Evolutionary conservation across 768 basidiomycete species (phyloP).

Genomic region (Filobasidium wieringae): DNA sequence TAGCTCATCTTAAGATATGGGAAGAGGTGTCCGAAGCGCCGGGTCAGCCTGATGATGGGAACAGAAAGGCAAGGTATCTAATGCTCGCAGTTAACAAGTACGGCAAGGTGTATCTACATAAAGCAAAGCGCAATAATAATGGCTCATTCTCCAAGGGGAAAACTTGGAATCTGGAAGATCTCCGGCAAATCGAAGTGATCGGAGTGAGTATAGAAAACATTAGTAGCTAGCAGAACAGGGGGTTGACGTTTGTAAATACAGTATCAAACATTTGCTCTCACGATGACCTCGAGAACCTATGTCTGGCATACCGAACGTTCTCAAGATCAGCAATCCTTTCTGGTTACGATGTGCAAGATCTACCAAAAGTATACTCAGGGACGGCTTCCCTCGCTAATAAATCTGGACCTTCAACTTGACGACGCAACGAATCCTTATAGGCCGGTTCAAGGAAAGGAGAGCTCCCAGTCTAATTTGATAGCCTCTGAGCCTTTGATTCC

Average conservation of each 20-base stretch:
- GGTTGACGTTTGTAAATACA: constrained; percentile 2
- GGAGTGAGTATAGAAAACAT: constrained; percentile 44
- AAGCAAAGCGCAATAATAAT: constrained; percentile 91
- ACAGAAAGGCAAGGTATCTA: constrained; percentile 77
- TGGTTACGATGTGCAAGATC: constrained; percentile 52
- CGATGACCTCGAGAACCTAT: constrained; percentile 70
- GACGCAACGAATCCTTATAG: not conserved
- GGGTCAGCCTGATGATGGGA: constrained; percentile 27
- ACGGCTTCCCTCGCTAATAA: constrained; percentile 25
- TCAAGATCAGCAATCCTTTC: constrained; percentile 60
- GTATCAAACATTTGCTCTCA: constrained; percentile 54
- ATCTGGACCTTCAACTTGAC: not conserved
- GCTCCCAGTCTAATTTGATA: no score
- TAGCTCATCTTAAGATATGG: constrained; percentile 84
- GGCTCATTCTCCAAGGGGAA: constrained; percentile 93
- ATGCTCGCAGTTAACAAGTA: constrained; percentile 52
- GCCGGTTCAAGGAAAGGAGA: no score
- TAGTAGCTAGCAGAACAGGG: not conserved
- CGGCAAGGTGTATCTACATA: constrained; percentile 55
- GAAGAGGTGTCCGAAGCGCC: constrained; percentile 65
- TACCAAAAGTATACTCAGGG: constrained; percentile 36
- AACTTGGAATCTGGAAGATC: constrained; percentile 78
- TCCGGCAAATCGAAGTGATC: constrained; percentile 64
- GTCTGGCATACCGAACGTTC: constrained; percentile 72
- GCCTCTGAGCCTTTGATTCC: no score